phyloP scores from a whole-genome alignment of 75 land plant genomes.

The Chamaecyparis obtusa region DNA sequence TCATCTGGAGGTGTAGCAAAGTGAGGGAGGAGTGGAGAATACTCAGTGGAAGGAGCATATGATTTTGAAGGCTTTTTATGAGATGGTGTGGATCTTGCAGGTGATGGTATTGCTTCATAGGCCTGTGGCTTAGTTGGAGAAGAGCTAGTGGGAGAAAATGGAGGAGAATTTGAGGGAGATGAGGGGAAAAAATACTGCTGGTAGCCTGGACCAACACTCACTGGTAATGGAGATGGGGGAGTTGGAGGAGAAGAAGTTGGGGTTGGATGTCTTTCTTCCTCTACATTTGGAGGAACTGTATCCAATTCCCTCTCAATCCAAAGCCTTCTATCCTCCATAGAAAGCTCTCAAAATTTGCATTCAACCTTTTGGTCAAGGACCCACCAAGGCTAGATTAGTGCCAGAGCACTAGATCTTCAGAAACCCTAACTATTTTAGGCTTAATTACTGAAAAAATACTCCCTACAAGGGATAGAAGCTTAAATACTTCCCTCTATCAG shows the following conservation, averaged over 20 bases:
- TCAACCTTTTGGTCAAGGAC: neutral
- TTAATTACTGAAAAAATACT: too few relatives aligned
- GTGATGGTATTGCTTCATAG: neutral
- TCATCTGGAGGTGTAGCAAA: neutral
- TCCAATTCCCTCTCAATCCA: neutral
- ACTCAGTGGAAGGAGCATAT: neutral
- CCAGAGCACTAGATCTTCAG: neutral
- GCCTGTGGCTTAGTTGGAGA: neutral
- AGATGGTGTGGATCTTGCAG: neutral
- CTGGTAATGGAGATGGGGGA: slow-evolving; percentile 49
- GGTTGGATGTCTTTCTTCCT: neutral
- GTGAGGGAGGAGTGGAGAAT: neutral
- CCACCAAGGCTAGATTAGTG: neutral
- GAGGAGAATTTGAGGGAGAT: slow-evolving; percentile 46
- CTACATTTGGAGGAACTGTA: slow-evolving; percentile 4
- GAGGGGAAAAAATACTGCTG: slow-evolving; percentile 36
- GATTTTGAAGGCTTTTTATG: neutral
- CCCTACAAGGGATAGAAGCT: too few relatives aligned
- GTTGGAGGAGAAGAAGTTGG: slow-evolving; percentile 44
- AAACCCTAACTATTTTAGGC: too few relatives aligned
- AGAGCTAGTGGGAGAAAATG: slow-evolving; percentile 31
- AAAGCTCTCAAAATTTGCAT: neutral
- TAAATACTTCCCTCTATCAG: too few relatives aligned
- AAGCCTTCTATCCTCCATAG: neutral
- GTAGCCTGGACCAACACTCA: slow-evolving; percentile 46